These are phyloP conservation scores for Hymenoscyphus fructigenus DNA, from an alignment of 2,329 filamentous ascomycete genomes.

Conservation along the genomic window DNA sequence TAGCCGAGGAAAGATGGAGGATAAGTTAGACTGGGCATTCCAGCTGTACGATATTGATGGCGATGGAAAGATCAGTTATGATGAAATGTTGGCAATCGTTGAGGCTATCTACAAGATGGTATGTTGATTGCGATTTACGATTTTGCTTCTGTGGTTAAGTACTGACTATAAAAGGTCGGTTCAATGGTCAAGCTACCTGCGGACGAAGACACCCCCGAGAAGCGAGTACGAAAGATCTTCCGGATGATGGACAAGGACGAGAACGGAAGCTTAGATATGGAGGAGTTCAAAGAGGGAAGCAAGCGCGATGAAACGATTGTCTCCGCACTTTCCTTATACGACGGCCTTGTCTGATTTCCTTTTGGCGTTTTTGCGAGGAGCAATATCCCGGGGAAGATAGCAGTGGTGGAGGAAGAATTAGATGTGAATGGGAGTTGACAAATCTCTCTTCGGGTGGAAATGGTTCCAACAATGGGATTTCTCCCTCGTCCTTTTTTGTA, in stretches of 20 bases:
- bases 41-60: slow-evolving; percentile 99
- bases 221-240: slow-evolving; percentile 97
- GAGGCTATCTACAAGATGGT: slow-evolving; percentile 99
- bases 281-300: slow-evolving; percentile 98
- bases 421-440: background rate
- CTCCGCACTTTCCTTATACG: slow-evolving; percentile 92
- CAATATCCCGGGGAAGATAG: background rate
- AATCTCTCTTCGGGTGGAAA: background rate
- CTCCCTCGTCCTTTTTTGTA: slow-evolving; percentile 8
- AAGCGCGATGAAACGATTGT: slow-evolving; percentile 99
- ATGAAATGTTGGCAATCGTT: slow-evolving; percentile 98
- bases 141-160: background rate
- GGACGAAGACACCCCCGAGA: slow-evolving; percentile 98
- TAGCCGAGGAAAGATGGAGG: slow-evolving; percentile 96
- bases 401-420: background rate
- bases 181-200: slow-evolving; percentile 99
- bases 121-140: slow-evolving; percentile 26
- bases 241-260: slow-evolving; percentile 99
- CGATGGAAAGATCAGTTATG: slow-evolving; percentile 97
- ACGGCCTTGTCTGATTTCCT: slow-evolving; percentile 74
- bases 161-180: slow-evolving; percentile 64
- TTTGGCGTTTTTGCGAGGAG: background rate
- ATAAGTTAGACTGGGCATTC: slow-evolving; percentile 99
- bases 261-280: slow-evolving; percentile 94
- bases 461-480: slow-evolving; percentile 2